Percentiles rank a stretch among this genome's conserved stretches.
Conservation (phyloP, 2,329 filamentous ascomycete species). For the Sarocladium oryzae region DNA sequence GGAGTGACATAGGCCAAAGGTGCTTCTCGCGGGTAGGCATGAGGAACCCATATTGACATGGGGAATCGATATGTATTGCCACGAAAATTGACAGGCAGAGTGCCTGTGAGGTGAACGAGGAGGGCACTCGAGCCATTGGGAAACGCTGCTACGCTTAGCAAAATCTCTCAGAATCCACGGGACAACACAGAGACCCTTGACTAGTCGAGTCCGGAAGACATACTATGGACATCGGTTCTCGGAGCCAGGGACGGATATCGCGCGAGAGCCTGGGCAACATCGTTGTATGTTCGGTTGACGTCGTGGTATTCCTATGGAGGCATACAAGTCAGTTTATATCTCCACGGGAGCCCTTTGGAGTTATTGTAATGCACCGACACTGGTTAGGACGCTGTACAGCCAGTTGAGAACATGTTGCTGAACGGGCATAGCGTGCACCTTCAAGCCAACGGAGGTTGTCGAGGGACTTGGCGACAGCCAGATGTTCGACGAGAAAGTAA, state of each 20-base stretch:
- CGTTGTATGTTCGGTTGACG: slow-evolving; percentile 86
- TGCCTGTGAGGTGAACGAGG: slow-evolving; percentile 79
- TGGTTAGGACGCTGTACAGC: slow-evolving; percentile 86
- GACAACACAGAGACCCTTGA: background rate
- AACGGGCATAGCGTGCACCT: slow-evolving; percentile 52
- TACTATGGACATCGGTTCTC: slow-evolving; percentile 93
- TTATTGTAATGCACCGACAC: slow-evolving; percentile 19
- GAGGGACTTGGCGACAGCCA: background rate
- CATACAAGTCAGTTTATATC: background rate
- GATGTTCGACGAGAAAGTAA: background rate
- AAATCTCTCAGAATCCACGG: background rate
- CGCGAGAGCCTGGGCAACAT: slow-evolving; percentile 76
- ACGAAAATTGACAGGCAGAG: slow-evolving; percentile 84
- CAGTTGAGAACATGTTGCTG: slow-evolving; percentile 89
- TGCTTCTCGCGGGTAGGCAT: slow-evolving; percentile 78
- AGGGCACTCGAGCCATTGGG: slow-evolving; percentile 82
- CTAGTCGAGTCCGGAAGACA: slow-evolving; percentile 20
- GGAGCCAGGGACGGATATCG: slow-evolving; percentile 75
- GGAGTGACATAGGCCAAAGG: slow-evolving; percentile 87
- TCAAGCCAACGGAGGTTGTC: background rate
- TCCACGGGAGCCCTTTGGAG: background rate
- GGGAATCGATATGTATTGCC: slow-evolving; percentile 88
- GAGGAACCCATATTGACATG: slow-evolving; percentile 86
- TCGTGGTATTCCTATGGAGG: slow-evolving; percentile 76
- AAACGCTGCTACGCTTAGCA: slow-evolving; percentile 55